A percentile compares a stretch with the other conserved stretches of the same genome.
These are phyloP conservation scores for Mycena epipterygia DNA, from an alignment of 768 basidiomycete genomes.

Conservation along the genomic window DNA sequence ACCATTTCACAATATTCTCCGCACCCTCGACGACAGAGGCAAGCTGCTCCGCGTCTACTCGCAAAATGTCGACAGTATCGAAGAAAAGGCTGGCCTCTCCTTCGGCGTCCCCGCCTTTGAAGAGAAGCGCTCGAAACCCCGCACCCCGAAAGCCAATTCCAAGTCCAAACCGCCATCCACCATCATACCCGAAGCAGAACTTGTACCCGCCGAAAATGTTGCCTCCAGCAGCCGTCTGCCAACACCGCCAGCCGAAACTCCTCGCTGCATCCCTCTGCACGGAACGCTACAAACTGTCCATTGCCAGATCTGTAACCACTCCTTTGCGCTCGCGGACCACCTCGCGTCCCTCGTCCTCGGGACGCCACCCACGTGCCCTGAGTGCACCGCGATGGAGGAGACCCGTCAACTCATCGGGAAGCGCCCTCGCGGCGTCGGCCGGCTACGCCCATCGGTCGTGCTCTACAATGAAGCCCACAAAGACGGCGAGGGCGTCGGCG, in stretches of 20 bases:
- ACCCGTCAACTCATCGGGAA: constrained; percentile 83
- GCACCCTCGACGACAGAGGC: constrained; percentile 80
- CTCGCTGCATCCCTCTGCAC: constrained; percentile 91
- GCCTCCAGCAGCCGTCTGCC: constrained; percentile 54
- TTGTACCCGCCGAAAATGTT: constrained; percentile 31
- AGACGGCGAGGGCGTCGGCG: constrained; percentile 89
- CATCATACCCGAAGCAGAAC: constrained; percentile 32
- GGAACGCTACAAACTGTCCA: constrained; percentile 86
- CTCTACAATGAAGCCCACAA: constrained; percentile 92
- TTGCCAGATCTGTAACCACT: constrained; percentile 85
- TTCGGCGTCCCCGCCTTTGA: constrained; percentile 86
- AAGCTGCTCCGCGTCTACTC: constrained; percentile 90
- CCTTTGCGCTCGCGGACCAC: constrained; percentile 74
- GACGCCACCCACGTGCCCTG: constrained; percentile 81
- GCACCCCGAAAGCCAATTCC: constrained; percentile 40
- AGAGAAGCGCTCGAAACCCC: constrained; percentile 66
- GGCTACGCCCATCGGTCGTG: constrained; percentile 88
- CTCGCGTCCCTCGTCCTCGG: constrained; percentile 73
- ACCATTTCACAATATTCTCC: constrained; percentile 83
- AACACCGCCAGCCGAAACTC: constrained; percentile 69
- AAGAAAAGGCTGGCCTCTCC: constrained; percentile 87
- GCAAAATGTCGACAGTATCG: constrained; percentile 94
- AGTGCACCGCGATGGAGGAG: constrained; percentile 77
- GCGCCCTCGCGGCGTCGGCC: constrained; percentile 83
- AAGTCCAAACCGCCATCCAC: constrained; percentile 6